A percentile compares a stretch with the other conserved stretches of the same genome.
phyloP scores from a whole-genome alignment of 2,329 filamentous ascomycete species.

The Fusarium sp. region DNA sequence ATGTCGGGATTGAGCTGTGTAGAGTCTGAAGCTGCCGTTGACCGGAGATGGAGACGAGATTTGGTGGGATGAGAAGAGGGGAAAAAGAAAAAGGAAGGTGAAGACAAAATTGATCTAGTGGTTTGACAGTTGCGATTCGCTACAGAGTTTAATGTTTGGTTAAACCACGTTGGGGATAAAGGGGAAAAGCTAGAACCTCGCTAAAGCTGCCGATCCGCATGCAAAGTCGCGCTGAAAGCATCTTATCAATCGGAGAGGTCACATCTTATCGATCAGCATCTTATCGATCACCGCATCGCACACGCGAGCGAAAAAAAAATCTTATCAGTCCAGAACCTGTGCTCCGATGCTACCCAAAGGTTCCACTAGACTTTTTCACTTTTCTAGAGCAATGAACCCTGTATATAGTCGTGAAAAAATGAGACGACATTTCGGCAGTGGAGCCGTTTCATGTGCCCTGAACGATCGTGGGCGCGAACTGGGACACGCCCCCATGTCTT shows the following conservation, averaged over 20 bases:
- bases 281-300: slow-evolving; percentile 21
- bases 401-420: slow-evolving; percentile 4
- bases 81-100: not conserved
- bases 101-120: slow-evolving; percentile 3
- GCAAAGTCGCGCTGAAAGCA: slow-evolving; percentile 1
- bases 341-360: slow-evolving; percentile 13
- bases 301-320: slow-evolving; percentile 4
- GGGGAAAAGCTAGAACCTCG: slow-evolving; percentile 5
- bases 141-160: not conserved
- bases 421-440: slow-evolving; percentile 13
- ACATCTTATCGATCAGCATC: slow-evolving; percentile 38
- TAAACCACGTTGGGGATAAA: slow-evolving; percentile 11
- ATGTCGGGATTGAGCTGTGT: not conserved
- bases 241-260: slow-evolving; percentile 32
- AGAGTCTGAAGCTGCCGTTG: no score
- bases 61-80: not conserved
- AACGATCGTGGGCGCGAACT: not conserved
- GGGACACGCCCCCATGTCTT: not conserved
- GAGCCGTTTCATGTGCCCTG: slow-evolving; percentile 19
- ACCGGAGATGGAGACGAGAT: not conserved
- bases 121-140: not conserved
- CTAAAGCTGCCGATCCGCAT: slow-evolving; percentile 1
- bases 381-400: not conserved
- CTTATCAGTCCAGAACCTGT: slow-evolving; percentile 17
- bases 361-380: slow-evolving; percentile 9